Evolutionary conservation across 2,329 filamentous ascomycete genomes (phyloP), one percentile per base, ranked within the genome.

Genomic region (Cladosporium phlei): DNA sequence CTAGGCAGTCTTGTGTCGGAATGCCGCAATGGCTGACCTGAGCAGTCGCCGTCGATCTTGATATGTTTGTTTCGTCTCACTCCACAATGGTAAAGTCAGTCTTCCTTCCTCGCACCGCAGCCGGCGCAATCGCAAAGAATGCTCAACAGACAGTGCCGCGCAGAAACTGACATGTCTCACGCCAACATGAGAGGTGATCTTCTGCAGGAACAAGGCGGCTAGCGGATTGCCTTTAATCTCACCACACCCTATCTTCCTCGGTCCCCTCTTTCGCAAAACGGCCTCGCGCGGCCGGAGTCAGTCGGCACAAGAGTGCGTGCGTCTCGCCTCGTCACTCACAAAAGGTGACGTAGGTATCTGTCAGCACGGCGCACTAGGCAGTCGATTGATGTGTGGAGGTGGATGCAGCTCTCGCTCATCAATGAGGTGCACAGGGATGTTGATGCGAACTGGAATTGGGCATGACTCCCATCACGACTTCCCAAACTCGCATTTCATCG

Each of bases 161-260:
- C 39, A 33, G 20, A 27, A 4, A 28, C 10, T 39, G 37, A 20
- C 39, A 43, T 32, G 24, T 11, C 20, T 25, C 20, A 24, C 20
- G 39, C n/a, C 39, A 29, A 32, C 28, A 43, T 33, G 28, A 43
- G 21, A 43, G 39, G 22, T 32, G 39, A 14, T 8, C 11, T 33
- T 16, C 39, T 43, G 39, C 39, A 43, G 28, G 39, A 32, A 43
- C 28, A 33, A 8, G 28, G 21, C 39, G 29, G 29, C 39, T 43
- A 43, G 29, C 14, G 21, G 8, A 24, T 34, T 19, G 29, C 4
- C 39, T 42, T 43, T 43, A 32, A 33, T 25, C 34, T 19, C 39
- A 12, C n/a, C 17, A 25, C 19, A 25, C n/a, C 35, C 35, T 38
- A 25, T 22, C 20, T 19, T 11, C 17, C 17, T 33, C 16, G 17